Base-by-base conservation (phyloP, 345 rosid genomes). In the Camelina neglecta region DNA sequence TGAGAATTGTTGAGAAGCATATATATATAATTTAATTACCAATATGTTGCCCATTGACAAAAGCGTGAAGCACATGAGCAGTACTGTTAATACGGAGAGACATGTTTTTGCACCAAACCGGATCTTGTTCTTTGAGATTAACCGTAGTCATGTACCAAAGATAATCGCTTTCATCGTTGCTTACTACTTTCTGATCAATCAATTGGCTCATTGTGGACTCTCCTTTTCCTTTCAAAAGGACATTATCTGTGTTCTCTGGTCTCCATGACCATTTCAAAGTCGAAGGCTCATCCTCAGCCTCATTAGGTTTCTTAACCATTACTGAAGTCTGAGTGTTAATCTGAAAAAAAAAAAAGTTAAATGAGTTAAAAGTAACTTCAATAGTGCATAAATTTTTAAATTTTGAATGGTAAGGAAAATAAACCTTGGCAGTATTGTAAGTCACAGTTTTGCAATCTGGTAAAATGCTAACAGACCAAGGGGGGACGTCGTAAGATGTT, bases 391-490 rank as follows among this genome's bases (percentile, higher is more conserved):
- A 44, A 8, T 2, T 7, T 11, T 21, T 3, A 41, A 31, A 51
- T 8, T 48, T 49, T 39, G 15, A 61, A 16, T 26, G 73, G 69
- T n/a, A 48, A 67, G 13, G 10, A 16, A 50, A 3, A 51, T 31
- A 35, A 67, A 86, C 90, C 84, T 56, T 85, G 20, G 90, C 90
- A 11, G 88, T 86, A 50, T 86, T 86, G 44, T 81, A 86, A 24
- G 71, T 81, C 13, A 47, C 88, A 5, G 55, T 80, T 71, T 71
- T 81, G 78, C 90, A 86, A 68, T 86, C 86, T 0, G 86, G 85
- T 80, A 83, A 82, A 63, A 92, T 76, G 63, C 80, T 84, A 21
- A 91, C 90, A 6, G 95, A 89, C 91, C 95, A 86, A 2, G 92
- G 81, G 0, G 93, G 97, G 13, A 91, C 56, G 10, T 15, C 47